Evolutionary conservation across 176 grass and related monocot species (phyloP).

Genomic region (Musa itinerans): DNA sequence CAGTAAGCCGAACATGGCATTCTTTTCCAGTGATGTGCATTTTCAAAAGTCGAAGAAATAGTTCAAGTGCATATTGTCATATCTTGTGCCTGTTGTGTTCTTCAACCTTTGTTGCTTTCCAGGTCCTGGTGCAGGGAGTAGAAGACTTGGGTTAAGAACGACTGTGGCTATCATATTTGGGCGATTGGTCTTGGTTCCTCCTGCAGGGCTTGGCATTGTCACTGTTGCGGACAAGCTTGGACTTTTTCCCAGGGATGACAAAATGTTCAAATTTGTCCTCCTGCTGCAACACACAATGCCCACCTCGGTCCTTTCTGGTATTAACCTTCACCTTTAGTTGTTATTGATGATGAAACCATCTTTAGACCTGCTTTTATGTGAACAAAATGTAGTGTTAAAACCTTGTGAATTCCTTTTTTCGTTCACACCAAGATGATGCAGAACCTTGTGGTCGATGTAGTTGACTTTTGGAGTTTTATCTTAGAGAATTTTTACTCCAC

Average conservation of each 20-base stretch:
- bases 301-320: constrained; percentile 97
- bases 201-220: constrained; percentile 65
- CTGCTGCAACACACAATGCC: constrained; percentile 96
- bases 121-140: constrained; percentile 98
- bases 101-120: constrained; percentile 22
- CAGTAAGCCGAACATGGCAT: neutral
- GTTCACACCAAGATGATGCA: neutral
- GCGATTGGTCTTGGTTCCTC: constrained; percentile 70
- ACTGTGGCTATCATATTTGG: constrained; percentile 81
- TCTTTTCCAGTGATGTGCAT: neutral
- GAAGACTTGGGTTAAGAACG: constrained; percentile 76
- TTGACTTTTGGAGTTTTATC: too few species aligned
- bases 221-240: constrained; percentile 80
- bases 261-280: constrained; percentile 98
- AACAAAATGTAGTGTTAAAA: neutral
- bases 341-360: too few species aligned
- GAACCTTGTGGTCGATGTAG: neutral
- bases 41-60: constrained; percentile 5
- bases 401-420: neutral
- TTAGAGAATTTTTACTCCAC: too few species aligned
- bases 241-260: constrained; percentile 79
- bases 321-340: neutral
- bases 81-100: too few species aligned
- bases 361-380: neutral
- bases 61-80: neutral